These are phyloP conservation scores for Boletus pseudopeckii DNA, from an alignment of 768 basidiomycete species.

Conservation along the genomic window DNA sequence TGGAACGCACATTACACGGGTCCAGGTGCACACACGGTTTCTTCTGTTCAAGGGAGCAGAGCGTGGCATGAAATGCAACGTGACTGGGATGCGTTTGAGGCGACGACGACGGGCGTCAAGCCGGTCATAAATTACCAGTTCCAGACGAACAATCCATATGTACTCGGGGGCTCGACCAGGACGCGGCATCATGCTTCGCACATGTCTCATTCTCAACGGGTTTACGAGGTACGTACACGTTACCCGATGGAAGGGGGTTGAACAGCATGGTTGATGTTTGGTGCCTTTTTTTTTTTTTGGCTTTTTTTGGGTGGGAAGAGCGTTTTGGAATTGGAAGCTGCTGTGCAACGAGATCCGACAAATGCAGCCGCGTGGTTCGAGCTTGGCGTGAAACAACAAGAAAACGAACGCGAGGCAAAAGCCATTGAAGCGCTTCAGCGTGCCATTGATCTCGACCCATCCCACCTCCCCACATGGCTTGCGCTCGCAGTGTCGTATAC, in stretches of 20 bases:
- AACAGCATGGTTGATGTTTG: conserved; percentile 16
- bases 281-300: conserved; percentile 2
- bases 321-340: conserved; percentile 86
- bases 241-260: neutral
- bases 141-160: conserved; percentile 75
- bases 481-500: conserved; percentile 88
- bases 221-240: conserved; percentile 39
- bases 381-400: conserved; percentile 95
- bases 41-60: conserved; percentile 28
- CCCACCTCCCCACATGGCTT: conserved; percentile 78
- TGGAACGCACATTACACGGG: conserved; percentile 47
- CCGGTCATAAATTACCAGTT: conserved; percentile 63
- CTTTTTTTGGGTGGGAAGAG: conserved; percentile 45
- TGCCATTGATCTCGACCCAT: conserved; percentile 77
- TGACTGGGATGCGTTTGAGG: conserved; percentile 83
- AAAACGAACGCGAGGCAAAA: conserved; percentile 91
- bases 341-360: conserved; percentile 71
- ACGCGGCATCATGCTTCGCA: conserved; percentile 46
- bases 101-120: conserved; percentile 61
- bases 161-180: conserved; percentile 53
- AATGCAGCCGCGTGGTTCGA: conserved; percentile 82
- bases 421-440: conserved; percentile 83
- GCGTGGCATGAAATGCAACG: conserved; percentile 66
- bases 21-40: conserved; percentile 3
- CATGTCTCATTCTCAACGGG: conserved; percentile 25